These are phyloP conservation scores for Picochlorum sp. DNA, from an alignment of 139 green algal species.

Conservation along the genomic window DNA sequence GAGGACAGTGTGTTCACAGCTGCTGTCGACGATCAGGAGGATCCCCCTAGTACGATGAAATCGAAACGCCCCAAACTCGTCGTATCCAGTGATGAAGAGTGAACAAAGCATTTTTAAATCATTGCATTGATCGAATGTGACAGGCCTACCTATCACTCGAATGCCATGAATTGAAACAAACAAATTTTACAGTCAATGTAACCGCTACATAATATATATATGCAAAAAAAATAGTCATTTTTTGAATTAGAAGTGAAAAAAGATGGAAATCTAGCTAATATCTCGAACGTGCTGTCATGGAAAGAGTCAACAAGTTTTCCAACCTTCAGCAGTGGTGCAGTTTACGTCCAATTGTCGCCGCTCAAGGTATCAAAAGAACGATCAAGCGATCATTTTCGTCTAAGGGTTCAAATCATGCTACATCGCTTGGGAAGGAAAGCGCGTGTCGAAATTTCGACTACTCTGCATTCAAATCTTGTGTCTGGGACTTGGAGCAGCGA, in stretches of 20 bases:
- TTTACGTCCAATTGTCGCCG: too few relatives aligned
- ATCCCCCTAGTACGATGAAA: background rate
- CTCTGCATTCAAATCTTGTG: slow-evolving; percentile 44
- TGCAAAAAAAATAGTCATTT: too few relatives aligned
- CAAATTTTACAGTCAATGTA: too few relatives aligned
- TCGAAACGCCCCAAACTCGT: background rate
- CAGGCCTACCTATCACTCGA: too few relatives aligned
- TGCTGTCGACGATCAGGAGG: background rate
- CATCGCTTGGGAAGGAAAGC: background rate
- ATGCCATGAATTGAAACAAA: too few relatives aligned
- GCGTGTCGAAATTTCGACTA: slow-evolving; percentile 42
- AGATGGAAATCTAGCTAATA: background rate
- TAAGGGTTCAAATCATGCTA: too few relatives aligned
- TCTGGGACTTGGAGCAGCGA: slow-evolving; percentile 29
- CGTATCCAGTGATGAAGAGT: background rate
- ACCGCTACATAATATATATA: too few relatives aligned
- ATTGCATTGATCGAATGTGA: too few relatives aligned
- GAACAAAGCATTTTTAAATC: too few relatives aligned
- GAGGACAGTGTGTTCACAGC: background rate
- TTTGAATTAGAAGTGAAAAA: too few relatives aligned
- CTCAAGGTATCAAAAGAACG: background rate
- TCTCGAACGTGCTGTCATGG: background rate
- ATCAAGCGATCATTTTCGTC: too few relatives aligned
- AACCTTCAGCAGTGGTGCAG: background rate
- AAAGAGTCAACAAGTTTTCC: background rate